Evolutionary conservation across 441 rosid species (phyloP), one percentile per base, ranked within the genome.

Genomic region (Euphorbia celastroides): DNA sequence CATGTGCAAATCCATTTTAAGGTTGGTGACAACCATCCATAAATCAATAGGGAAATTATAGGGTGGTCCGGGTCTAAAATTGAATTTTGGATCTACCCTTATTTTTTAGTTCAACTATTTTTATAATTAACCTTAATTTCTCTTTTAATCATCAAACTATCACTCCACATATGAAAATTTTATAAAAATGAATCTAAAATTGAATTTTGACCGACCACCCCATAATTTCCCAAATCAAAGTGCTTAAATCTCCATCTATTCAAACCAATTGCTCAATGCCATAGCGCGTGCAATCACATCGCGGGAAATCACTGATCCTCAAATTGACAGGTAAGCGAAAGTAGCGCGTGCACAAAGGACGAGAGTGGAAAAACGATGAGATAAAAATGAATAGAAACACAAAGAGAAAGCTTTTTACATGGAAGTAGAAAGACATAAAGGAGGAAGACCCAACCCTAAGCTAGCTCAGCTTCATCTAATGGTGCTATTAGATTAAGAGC

Each of bases 1-100:
- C 87, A 88, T 85, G 80, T 76, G 71, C 11, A 36, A 14, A 31
- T 59, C 77, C 85, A 67, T 81, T 83, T 81, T 80, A 82, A 82
- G 88, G 84, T 73, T 54, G 27, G 69, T 68, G 83, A 75, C 75
- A 81, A 75, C 78, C 72, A 78, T 69, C 76, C 70, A 76, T 74
- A 42, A 34, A 59, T 76, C 76, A n/a, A n/a, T 71, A 79, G 67
- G 78, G 56, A 41, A 60, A 14, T 20, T 25, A 62, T 42, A 50
- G 8, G 61, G 25, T 16, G n/a, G 16, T 61, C 6, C 23, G 25
- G 12, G n/a, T n/a, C n/a, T n/a, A n/a, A n/a, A n/a, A n/a, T n/a
- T n/a, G n/a, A n/a, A n/a, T n/a, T n/a, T n/a, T n/a, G n/a, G n/a
- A n/a, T n/a, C n/a, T n/a, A n/a, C n/a, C n/a, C n/a, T n/a, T n/a